Evolutionary conservation across 768 basidiomycete genomes (phyloP).

Genomic region (Termitomyces sp.): DNA sequence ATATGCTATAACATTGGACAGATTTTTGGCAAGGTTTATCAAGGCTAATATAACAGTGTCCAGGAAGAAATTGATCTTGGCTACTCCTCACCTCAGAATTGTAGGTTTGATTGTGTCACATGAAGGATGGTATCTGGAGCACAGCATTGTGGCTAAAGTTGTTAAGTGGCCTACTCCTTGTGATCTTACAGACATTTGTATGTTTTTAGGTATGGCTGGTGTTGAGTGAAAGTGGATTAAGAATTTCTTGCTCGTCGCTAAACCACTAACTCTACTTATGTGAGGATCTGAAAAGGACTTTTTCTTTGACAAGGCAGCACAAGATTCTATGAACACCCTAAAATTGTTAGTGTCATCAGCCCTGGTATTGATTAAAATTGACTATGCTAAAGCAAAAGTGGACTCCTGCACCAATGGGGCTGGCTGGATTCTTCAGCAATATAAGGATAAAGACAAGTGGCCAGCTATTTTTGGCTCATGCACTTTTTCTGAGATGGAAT

Average conservation of each 20-base stretch:
- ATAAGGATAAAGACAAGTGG: slow-evolving; percentile 12
- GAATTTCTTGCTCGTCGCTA: neutral
- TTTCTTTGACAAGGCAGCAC: neutral
- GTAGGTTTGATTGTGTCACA: neutral
- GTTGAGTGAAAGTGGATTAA: neutral
- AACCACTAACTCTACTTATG: neutral
- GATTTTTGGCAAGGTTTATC: neutral
- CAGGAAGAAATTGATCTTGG: neutral
- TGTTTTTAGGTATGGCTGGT: neutral
- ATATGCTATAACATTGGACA: neutral
- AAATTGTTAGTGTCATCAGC: neutral
- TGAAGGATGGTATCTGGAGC: neutral
- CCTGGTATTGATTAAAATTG: neutral
- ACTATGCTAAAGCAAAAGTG: neutral
- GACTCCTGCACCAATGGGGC: neutral
- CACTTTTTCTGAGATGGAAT: neutral
- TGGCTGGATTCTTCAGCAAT: neutral
- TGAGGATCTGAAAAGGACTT: neutral
- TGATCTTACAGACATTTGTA: neutral
- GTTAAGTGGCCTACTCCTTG: neutral
- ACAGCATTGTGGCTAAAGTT: neutral
- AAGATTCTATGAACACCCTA: neutral
- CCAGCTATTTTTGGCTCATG: slow-evolving; percentile 21
- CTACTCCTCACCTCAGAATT: neutral
- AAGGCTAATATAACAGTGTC: neutral